Evolutionary conservation across 2,329 filamentous ascomycete species (phyloP).

Genomic region (Penicillium sp.): DNA sequence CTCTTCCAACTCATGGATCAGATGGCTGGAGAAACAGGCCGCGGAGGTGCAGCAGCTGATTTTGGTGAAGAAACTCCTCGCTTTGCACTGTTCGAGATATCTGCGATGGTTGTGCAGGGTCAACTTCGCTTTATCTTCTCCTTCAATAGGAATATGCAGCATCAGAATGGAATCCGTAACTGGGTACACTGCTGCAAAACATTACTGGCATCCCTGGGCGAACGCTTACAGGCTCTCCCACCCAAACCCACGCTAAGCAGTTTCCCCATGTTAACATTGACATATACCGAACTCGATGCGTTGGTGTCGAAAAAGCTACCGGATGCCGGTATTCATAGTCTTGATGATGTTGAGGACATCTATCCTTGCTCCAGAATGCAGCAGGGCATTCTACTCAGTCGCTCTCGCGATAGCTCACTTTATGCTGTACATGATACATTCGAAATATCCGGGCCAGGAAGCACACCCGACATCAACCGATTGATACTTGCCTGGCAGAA

Average conservation of each 20-base stretch:
- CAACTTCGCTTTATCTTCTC: constrained; percentile 44
- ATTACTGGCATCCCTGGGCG: too few relatives aligned
- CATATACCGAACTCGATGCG: too few relatives aligned
- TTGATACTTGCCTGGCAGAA: constrained; percentile 28
- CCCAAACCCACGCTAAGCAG: constrained; percentile 23
- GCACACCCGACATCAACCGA: too few relatives aligned
- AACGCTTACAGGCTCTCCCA: too few relatives aligned
- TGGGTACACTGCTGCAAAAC: too few relatives aligned
- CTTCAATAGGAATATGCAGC: constrained; percentile 43
- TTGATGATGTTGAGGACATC: constrained; percentile 39
- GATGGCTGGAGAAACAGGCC: constrained; percentile 41
- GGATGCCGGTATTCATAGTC: too few relatives aligned
- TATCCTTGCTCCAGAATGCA: constrained; percentile 35
- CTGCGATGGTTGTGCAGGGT: constrained; percentile 42
- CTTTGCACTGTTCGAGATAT: constrained; percentile 47
- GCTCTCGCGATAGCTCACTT: constrained; percentile 26
- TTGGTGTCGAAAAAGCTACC: too few relatives aligned
- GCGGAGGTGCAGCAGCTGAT: constrained; percentile 40
- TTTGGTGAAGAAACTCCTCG: constrained; percentile 39
- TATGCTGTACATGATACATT: constrained; percentile 35
- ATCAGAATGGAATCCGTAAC: constrained; percentile 36
- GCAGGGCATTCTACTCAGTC: constrained; percentile 31
- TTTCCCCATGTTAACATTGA: constrained; percentile 40
- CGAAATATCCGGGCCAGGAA: constrained; percentile 25
- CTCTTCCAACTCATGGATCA: constrained; percentile 39